Evolutionary conservation across 345 rosid species (phyloP).

Genomic region (Hevea brasiliensis): DNA sequence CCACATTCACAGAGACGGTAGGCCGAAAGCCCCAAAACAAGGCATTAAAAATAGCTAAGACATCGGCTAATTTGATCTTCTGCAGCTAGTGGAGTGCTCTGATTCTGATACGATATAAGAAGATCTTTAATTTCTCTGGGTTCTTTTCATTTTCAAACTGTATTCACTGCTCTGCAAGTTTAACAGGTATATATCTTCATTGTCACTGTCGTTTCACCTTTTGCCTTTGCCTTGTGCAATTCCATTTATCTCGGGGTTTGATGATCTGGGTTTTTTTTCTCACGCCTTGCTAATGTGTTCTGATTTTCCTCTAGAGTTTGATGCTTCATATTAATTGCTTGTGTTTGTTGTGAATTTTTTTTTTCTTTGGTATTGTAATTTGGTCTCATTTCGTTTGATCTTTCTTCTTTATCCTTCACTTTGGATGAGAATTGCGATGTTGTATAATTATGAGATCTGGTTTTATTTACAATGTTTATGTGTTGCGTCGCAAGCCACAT

Average conservation of each 20-base stretch:
- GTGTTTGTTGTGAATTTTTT: not conserved
- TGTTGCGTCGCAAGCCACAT: not conserved
- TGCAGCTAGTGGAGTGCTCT: not conserved
- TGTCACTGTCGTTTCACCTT: too few species aligned
- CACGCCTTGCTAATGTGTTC: not conserved
- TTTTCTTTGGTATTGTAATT: not conserved
- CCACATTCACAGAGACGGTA: too few species aligned
- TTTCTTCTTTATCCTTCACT: not conserved
- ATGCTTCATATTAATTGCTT: not conserved
- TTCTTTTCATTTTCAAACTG: not conserved
- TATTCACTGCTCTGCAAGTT: not conserved
- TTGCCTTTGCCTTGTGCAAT: not conserved
- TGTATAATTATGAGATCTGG: not conserved
- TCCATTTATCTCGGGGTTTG: not conserved
- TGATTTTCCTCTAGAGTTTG: not conserved
- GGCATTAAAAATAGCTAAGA: not conserved
- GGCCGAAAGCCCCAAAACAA: not conserved
- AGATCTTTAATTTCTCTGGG: not conserved
- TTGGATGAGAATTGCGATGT: not conserved
- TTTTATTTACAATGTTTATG: not conserved
- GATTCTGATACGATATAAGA: not conserved
- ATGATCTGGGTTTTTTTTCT: conserved; percentile 5
- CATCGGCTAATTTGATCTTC: not conserved
- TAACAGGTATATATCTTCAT: too few species aligned
- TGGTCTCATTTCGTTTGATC: not conserved